Conservation (phyloP, 306 rosid species). For the Luffa aegyptiaca region DNA sequence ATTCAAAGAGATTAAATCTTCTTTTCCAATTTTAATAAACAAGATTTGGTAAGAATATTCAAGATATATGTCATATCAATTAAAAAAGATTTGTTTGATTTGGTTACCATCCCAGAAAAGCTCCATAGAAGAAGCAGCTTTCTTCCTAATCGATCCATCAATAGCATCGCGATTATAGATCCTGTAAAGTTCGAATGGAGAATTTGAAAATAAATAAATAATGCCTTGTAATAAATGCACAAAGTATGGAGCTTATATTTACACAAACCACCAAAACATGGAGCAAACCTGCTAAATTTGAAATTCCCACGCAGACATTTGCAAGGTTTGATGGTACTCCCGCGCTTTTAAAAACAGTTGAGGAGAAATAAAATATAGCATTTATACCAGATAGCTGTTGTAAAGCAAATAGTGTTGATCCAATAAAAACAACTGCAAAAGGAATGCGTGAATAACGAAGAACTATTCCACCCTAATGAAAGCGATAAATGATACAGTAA, state of each 20-base stretch:
- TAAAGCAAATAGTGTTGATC: constrained; percentile 98
- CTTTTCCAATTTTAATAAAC: background rate
- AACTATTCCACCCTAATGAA: constrained; percentile 17
- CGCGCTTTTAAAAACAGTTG: constrained; percentile 85
- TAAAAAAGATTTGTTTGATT: constrained; percentile 1
- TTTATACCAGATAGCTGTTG: constrained; percentile 99
- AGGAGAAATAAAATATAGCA: constrained; percentile 95
- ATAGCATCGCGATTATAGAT: constrained; percentile 62
- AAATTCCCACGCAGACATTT: constrained; percentile 73
- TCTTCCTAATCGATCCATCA: constrained; percentile 97
- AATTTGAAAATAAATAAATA: constrained; percentile 16
- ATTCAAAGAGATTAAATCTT: background rate
- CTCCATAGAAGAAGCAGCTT: constrained; percentile 85
- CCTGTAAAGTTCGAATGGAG: constrained; percentile 35
- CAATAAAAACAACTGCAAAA: constrained; percentile 99
- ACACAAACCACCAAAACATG: constrained; percentile 9
- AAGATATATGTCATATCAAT: background rate
- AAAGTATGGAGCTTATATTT: constrained; percentile 3
- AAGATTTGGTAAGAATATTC: background rate
- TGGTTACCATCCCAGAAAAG: constrained; percentile 88
- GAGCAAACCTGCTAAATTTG: constrained; percentile 62
- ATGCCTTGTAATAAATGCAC: background rate
- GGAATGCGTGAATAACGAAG: constrained; percentile 51
- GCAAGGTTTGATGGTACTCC: constrained; percentile 88
- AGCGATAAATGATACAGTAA: constrained; percentile 10